Evolutionary conservation across 2,329 filamentous ascomycete species (phyloP).

Genomic region (Aspergillus ochraceus): DNA sequence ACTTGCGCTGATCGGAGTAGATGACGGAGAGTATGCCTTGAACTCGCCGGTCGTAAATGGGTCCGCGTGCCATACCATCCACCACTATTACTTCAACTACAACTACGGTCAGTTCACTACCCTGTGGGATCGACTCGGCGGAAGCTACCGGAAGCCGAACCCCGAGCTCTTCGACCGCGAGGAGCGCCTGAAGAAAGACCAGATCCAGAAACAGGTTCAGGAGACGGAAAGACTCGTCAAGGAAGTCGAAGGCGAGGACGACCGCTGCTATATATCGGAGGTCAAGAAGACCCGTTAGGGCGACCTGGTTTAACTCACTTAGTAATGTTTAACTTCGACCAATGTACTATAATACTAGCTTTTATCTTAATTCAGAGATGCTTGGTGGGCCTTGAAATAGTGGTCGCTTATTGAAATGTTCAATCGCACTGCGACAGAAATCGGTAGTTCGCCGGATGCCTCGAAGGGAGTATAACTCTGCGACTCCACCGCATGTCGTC

Average conservation of each 20-base stretch:
- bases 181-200: constrained; percentile 9
- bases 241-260: constrained; percentile 14
- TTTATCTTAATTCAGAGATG: neutral
- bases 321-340: neutral
- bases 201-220: constrained; percentile 8
- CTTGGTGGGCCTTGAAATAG: no score
- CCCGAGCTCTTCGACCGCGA: constrained; percentile 10
- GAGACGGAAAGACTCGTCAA: constrained; percentile 15
- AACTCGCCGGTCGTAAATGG: constrained; percentile 87
- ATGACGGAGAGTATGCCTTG: constrained; percentile 90
- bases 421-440: no score
- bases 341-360: neutral
- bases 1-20: constrained; percentile 13
- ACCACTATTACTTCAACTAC: constrained; percentile 85
- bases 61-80: constrained; percentile 91
- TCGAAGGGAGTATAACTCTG: neutral
- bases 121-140: constrained; percentile 83
- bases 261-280: constrained; percentile 10
- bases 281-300: constrained; percentile 6
- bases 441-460: no score
- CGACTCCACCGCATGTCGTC: constrained; percentile 2
- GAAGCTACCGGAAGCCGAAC: constrained; percentile 51
- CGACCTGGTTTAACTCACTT: neutral
- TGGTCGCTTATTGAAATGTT: no score
- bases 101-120: constrained; percentile 97